A percentile compares a stretch with the other conserved stretches of the same genome.
Conservation (phyloP, 129 eudicot genomes). For the Chrysanthemum makinoi region DNA sequence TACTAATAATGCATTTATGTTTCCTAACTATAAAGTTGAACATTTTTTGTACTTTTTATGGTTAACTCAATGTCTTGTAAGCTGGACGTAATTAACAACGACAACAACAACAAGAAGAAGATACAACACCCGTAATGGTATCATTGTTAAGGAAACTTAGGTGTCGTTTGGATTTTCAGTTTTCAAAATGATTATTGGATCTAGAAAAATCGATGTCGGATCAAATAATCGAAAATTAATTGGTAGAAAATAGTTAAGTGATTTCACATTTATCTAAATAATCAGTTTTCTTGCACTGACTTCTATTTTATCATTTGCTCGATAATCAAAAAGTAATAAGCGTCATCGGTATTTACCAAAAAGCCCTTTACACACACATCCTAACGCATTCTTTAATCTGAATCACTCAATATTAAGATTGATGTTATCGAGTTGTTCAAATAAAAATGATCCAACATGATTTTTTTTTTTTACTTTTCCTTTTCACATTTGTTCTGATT, state of each 20-base stretch:
- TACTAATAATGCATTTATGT: not conserved
- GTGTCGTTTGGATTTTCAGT: too few species aligned
- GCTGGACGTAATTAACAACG: too few species aligned
- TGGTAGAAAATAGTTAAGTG: not conserved
- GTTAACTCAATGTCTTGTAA: too few species aligned
- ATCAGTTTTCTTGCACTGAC: not conserved
- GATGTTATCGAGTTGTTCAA: not conserved
- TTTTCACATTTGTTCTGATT: conserved; percentile 30
- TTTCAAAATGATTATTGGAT: too few species aligned
- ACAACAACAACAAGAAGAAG: too few species aligned
- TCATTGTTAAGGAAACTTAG: too few species aligned
- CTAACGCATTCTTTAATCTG: not conserved
- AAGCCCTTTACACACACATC: not conserved
- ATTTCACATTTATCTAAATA: not conserved
- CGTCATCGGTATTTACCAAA: not conserved
- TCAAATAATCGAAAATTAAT: too few species aligned
- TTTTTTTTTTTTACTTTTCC: not conserved
- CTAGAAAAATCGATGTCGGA: too few species aligned
- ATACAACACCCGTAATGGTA: too few species aligned
- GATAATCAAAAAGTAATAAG: not conserved
- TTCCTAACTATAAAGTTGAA: not conserved
- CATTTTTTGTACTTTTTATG: not conserved
- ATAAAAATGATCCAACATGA: not conserved
- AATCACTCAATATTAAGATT: not conserved
- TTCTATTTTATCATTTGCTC: not conserved